phyloP scores from a whole-genome alignment of 2,329 filamentous ascomycete genomes.

The Hortaea sp. region DNA sequence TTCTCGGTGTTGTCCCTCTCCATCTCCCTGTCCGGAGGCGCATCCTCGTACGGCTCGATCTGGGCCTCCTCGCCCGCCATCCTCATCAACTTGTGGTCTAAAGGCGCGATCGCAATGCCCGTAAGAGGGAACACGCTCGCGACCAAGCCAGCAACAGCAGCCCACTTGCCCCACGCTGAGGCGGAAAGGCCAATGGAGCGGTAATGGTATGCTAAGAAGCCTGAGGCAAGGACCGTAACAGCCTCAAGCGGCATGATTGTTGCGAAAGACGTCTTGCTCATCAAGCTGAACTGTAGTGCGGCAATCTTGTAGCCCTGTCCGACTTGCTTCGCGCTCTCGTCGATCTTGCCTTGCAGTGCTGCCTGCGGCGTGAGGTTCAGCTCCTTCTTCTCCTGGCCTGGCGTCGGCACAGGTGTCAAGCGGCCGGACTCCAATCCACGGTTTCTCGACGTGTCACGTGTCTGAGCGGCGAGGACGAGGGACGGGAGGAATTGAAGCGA shows the following conservation, averaged over 20 bases:
- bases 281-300: constrained; percentile 16
- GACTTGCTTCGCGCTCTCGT: constrained; percentile 8
- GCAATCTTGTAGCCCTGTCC: constrained; percentile 17
- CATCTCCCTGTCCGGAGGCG: constrained; percentile 17
- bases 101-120: constrained; percentile 13
- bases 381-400: constrained; percentile 1
- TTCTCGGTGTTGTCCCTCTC: constrained; percentile 20
- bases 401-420: constrained; percentile 7
- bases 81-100: constrained; percentile 17
- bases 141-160: constrained; percentile 12
- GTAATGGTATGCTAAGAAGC: constrained; percentile 13
- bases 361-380: constrained; percentile 6
- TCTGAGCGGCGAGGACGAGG: constrained; percentile 6
- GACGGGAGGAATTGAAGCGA: constrained; percentile 14
- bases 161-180: constrained; percentile 13
- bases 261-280: constrained; percentile 12
- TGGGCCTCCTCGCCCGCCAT: constrained; percentile 18
- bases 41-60: constrained; percentile 22
- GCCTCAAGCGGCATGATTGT: constrained; percentile 16
- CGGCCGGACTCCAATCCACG: constrained; percentile 4
- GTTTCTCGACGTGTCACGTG: neutral
- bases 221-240: constrained; percentile 12
- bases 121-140: constrained; percentile 16
- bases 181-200: neutral
- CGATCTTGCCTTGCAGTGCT: neutral